These are phyloP conservation scores for Leucocoprinus sp. DNA, from an alignment of 768 basidiomycete species.

Conservation along the genomic window DNA sequence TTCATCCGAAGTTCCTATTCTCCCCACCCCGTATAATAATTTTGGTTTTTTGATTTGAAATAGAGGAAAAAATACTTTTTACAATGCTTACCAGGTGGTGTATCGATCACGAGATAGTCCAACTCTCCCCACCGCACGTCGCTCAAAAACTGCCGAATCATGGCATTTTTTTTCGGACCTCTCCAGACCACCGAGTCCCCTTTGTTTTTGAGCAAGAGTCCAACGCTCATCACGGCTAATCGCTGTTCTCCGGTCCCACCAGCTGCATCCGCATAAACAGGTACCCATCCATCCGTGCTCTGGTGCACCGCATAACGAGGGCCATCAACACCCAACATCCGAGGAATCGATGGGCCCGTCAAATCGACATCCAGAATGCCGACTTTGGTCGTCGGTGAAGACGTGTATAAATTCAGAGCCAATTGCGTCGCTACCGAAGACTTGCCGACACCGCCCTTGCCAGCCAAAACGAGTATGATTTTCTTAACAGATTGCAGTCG, in stretches of 20 bases:
- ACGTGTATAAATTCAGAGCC: conserved; percentile 76
- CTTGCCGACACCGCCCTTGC: conserved; percentile 98
- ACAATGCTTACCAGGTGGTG: conserved; percentile 97
- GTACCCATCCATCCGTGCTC: conserved; percentile 95
- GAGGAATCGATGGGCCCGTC: conserved; percentile 90
- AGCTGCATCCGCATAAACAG: conserved; percentile 90
- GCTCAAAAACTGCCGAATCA: conserved; percentile 86
- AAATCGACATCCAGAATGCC: conserved; percentile 93
- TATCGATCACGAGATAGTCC: conserved; percentile 91
- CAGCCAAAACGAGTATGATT: conserved; percentile 88
- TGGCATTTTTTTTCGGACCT: too few relatives aligned
- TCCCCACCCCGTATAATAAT: too few relatives aligned
- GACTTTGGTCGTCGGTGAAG: conserved; percentile 57
- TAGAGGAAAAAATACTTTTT: too few relatives aligned
- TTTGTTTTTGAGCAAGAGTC: conserved; percentile 84
- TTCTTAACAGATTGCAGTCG: conserved; percentile 71
- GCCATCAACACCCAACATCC: conserved; percentile 88
- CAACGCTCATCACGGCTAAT: conserved; percentile 99
- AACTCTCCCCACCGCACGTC: conserved; percentile 95
- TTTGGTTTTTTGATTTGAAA: too few relatives aligned
- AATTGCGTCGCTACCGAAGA: conserved; percentile 93
- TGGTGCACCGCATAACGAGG: conserved; percentile 69
- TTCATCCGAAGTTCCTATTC: conserved; percentile 97
- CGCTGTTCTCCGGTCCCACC: conserved; percentile 42
- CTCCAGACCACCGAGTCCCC: conserved; percentile 95